A percentile compares a stretch with the other conserved stretches of the same genome.
Evolutionary conservation across 2,329 filamentous ascomycete species (phyloP).

Genomic region (Dissoconium aciculare): DNA sequence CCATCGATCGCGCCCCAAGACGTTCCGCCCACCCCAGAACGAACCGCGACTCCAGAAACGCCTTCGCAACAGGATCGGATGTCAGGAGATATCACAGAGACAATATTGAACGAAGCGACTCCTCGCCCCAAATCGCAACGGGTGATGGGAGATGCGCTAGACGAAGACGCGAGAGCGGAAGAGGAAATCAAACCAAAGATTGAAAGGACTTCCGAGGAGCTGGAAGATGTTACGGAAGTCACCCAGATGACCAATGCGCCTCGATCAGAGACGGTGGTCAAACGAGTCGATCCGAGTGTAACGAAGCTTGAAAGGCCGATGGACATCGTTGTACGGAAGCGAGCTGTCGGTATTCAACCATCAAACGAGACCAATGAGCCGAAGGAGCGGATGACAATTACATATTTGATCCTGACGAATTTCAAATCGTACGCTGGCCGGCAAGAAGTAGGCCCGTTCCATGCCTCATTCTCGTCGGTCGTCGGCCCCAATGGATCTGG

Average conservation of each 20-base stretch:
- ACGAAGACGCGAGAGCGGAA: conserved; percentile 9
- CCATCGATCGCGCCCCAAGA: conserved; percentile 29
- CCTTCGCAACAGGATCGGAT: conserved; percentile 38
- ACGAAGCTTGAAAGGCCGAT: conserved; percentile 75
- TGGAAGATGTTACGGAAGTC: conserved; percentile 13
- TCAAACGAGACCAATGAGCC: conserved; percentile 61
- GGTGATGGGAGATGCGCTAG: conserved; percentile 10
- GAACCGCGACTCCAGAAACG: conserved; percentile 25
- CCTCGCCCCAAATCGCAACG: conserved; percentile 19
- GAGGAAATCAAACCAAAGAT: conserved; percentile 12
- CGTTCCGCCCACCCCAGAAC: conserved; percentile 36
- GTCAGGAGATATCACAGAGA: conserved; percentile 57
- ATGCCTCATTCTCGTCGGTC: conserved; percentile 92
- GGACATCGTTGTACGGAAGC: conserved; percentile 83
- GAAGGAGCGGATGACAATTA: conserved; percentile 81
- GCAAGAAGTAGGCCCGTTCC: conserved; percentile 92
- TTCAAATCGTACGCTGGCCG: conserved; percentile 98
- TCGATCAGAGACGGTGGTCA: conserved; percentile 34
- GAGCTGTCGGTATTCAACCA: conserved; percentile 48
- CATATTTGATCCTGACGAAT: conserved; percentile 80
- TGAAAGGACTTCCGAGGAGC: conserved; percentile 7
- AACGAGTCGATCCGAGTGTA: conserved; percentile 61
- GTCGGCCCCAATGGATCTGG: conserved; percentile 96
- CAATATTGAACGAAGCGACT: conserved; percentile 48
- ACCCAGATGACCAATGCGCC: conserved; percentile 14